phyloP scores from a whole-genome alignment of 2,329 filamentous ascomycete genomes.

The Diaporthe batatas region DNA sequence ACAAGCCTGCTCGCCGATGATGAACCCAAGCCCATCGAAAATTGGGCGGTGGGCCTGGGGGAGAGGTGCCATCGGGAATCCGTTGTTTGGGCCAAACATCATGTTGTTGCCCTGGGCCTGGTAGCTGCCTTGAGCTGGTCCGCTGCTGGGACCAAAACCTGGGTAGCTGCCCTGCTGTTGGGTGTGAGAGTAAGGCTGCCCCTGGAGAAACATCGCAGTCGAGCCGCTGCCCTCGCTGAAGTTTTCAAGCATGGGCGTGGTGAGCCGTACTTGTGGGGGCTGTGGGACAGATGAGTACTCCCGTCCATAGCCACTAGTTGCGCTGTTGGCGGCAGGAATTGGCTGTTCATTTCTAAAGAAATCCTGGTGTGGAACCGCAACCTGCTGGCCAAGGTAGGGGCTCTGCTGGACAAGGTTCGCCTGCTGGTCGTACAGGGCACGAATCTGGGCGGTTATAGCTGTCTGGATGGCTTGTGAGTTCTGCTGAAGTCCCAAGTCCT shows the following conservation, averaged over 20 bases:
- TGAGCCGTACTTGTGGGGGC: background rate
- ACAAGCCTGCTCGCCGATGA: background rate
- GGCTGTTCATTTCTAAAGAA: background rate
- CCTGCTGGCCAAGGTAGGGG: background rate
- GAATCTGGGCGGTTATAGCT: background rate
- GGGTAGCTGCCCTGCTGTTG: background rate
- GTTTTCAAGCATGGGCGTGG: background rate
- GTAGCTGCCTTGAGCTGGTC: background rate
- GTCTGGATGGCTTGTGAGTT: background rate
- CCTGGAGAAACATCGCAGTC: background rate
- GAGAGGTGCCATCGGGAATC: background rate
- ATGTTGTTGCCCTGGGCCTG: background rate
- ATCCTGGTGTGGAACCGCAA: background rate
- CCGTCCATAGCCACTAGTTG: background rate
- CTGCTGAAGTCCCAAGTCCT: too few species aligned
- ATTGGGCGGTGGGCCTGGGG: slow-evolving; percentile 1
- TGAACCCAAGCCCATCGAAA: background rate
- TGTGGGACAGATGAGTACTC: background rate
- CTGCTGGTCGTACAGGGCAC: background rate
- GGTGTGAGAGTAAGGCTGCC: background rate
- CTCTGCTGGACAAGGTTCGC: background rate
- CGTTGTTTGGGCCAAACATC: background rate
- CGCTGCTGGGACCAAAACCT: background rate
- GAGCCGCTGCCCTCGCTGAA: background rate
- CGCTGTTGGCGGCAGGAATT: background rate